Base-by-base conservation (phyloP, 2,329 filamentous ascomycete species). In the Diaporthe sp. region DNA sequence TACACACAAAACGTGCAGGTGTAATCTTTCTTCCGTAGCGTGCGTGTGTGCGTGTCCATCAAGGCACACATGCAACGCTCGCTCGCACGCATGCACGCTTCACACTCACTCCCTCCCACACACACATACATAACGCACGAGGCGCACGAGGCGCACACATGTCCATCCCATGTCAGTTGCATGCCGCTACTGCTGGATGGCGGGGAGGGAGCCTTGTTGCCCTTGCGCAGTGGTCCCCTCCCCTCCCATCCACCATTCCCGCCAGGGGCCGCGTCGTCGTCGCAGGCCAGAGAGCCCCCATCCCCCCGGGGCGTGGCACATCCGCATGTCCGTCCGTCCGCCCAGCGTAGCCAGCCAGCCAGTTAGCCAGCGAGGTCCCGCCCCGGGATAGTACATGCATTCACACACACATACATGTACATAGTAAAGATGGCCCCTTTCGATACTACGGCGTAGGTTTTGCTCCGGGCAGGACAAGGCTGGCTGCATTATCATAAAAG, bases 91-190 rank as follows among this genome's bases (percentile, higher is more conserved):
- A n/a, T n/a, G n/a, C n/a, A 31, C 61, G 19, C 37, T 39, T 39
- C 37, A 39, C 37, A 39, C 37, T 39, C 37, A 39, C 37, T 39
- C 37, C 37, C 37, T 39, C 37, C 37, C 34, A 37, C 34, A 37
- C 34, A 39, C 37, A 39, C 37, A 39, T 10, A 39, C 37, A 39
- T 10, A 39, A 39, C 61, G 44, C 58, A 61, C 15, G 31, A 25
- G 25, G 5, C 13, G 13, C 28, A 28, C 53, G 28, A 57, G 53
- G 58, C 58, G 37, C 37, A 61, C 37, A 61, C 58, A 61, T 61
- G 22, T 65, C 61, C 61, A 51, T 67, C 61, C 61, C 61, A 67
- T 67, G 61, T 67, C 19, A 61, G 17, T 12, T 46, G 42, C 42
- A 34, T 62, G 28, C 10, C 15, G n/a, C n/a, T 15, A 19, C 37